These are phyloP conservation scores for Hypoxylon subgilvum DNA, from an alignment of 495 filamentous ascomycete species.

Conservation along the genomic window DNA sequence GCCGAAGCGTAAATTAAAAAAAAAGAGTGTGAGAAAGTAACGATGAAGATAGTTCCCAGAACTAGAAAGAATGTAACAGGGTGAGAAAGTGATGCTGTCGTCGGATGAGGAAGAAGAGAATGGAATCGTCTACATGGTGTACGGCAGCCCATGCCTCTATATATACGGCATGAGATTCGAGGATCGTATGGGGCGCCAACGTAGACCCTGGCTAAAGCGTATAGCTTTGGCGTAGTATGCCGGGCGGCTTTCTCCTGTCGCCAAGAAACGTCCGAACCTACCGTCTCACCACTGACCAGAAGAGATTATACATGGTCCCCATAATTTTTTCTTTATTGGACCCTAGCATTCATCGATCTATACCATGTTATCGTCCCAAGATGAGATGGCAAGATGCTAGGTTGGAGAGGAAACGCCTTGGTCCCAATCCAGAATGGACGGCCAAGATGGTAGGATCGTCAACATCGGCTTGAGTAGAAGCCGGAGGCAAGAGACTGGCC, in stretches of 20 bases:
- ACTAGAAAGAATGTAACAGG: slow-evolving; percentile 50
- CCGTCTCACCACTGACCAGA: slow-evolving; percentile 33
- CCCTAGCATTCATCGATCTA: slow-evolving; percentile 36
- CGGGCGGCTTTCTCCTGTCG: slow-evolving; percentile 17
- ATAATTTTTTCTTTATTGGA: slow-evolving; percentile 19
- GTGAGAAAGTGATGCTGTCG: slow-evolving; percentile 40
- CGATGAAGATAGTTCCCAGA: slow-evolving; percentile 55
- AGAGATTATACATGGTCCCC: slow-evolving; percentile 22
- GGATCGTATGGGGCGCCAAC: slow-evolving; percentile 22
- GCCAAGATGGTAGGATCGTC: slow-evolving; percentile 6
- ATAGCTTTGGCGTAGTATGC: slow-evolving; percentile 29
- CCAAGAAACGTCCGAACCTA: slow-evolving; percentile 27
- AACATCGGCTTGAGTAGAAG: slow-evolving; percentile 35
- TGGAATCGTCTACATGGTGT: slow-evolving; percentile 2
- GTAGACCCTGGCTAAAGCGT: too few species aligned
- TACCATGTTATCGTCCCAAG: slow-evolving; percentile 39
- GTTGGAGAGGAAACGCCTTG: slow-evolving; percentile 20
- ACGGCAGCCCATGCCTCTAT: slow-evolving; percentile 17
- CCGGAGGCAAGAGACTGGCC: slow-evolving; percentile 22
- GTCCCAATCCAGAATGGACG: slow-evolving; percentile 21
- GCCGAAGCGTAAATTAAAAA: slow-evolving; percentile 28
- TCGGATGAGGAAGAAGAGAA: slow-evolving; percentile 39
- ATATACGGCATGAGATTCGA: slow-evolving; percentile 27
- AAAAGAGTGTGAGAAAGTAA: slow-evolving; percentile 27
- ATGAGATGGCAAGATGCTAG: slow-evolving; percentile 39